Conservation (phyloP, 1,139 yeast genomes). For the Lodderomyces margitis region DNA sequence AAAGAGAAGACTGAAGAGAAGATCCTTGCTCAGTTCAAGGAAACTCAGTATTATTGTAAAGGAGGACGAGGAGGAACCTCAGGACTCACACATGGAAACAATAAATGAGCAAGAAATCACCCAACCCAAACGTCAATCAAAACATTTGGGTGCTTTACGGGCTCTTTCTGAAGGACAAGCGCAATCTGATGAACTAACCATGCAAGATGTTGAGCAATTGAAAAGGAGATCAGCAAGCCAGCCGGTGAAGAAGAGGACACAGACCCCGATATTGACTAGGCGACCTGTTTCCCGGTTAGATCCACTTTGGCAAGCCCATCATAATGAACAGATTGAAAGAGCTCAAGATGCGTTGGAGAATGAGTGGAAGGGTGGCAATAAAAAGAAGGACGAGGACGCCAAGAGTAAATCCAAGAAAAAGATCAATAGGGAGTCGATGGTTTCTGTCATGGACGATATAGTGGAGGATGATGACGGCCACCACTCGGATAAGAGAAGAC, state of each 20-base stretch:
- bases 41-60: slow-evolving; percentile 41
- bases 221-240: slow-evolving; percentile 51
- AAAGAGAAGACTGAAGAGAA: slow-evolving; percentile 43
- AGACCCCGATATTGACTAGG: slow-evolving; percentile 42
- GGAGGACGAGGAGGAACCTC: slow-evolving; percentile 24
- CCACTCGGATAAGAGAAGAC: slow-evolving; percentile 13
- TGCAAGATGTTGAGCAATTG: slow-evolving; percentile 41
- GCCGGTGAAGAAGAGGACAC: slow-evolving; percentile 38
- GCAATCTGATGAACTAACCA: slow-evolving; percentile 31
- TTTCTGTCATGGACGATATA: slow-evolving; percentile 32
- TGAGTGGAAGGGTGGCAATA: slow-evolving; percentile 20
- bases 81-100: slow-evolving; percentile 33
- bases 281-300: slow-evolving; percentile 73
- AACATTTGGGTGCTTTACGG: slow-evolving; percentile 25
- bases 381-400: slow-evolving; percentile 13
- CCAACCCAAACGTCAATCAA: slow-evolving; percentile 43
- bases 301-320: slow-evolving; percentile 55
- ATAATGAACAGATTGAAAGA: slow-evolving; percentile 46
- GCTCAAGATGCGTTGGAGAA: slow-evolving; percentile 46
- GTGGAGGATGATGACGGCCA: slow-evolving; percentile 11
- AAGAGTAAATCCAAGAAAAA: slow-evolving; percentile 19
- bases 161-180: slow-evolving; percentile 37
- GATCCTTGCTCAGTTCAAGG: slow-evolving; percentile 40
- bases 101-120: slow-evolving; percentile 18
- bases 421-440: slow-evolving; percentile 40